A percentile compares a stretch with the other conserved stretches of the same genome.
phyloP scores from a whole-genome alignment of 148 eudicot species.

The Heliamphora exappendiculata region DNA sequence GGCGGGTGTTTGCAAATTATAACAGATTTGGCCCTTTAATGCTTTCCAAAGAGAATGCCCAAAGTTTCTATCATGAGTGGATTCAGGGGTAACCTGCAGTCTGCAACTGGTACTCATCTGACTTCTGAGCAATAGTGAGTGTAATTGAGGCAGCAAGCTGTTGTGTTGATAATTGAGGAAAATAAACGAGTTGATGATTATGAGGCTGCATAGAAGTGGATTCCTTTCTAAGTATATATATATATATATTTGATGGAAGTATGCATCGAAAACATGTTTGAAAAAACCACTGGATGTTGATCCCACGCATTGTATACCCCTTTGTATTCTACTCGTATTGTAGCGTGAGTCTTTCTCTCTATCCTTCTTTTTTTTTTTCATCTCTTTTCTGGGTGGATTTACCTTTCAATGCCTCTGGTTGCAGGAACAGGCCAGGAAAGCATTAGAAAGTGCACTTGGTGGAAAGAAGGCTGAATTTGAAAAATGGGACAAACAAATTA shows the following conservation, averaged over 20 bases:
- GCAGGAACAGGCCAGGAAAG: constrained; percentile 86
- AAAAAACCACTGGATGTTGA: too few relatives aligned
- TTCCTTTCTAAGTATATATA: not conserved
- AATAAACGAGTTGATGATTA: not conserved
- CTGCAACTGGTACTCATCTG: too few relatives aligned
- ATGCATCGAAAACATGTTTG: too few relatives aligned
- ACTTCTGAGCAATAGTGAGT: too few relatives aligned
- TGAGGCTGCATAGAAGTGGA: not conserved
- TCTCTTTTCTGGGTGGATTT: not conserved
- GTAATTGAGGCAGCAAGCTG: too few relatives aligned
- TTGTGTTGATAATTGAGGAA: not conserved
- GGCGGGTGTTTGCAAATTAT: too few relatives aligned
- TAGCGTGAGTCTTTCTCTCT: not conserved
- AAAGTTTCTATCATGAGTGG: too few relatives aligned
- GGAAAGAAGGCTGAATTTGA: constrained; percentile 70
- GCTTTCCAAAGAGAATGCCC: too few relatives aligned
- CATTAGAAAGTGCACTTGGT: constrained; percentile 84
- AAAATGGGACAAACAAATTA: constrained; percentile 80
- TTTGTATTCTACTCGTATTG: too few relatives aligned
- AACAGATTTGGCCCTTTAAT: too few relatives aligned
- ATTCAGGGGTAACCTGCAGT: too few relatives aligned
- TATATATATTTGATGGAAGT: not conserved
- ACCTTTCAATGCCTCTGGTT: not conserved
- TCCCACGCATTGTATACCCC: too few relatives aligned
- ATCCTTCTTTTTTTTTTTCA: not conserved